A percentile compares a stretch with the other conserved stretches of the same genome.
phyloP scores from a whole-genome alignment of 805 yeast species.

The Teunomyces aglyptinius region DNA sequence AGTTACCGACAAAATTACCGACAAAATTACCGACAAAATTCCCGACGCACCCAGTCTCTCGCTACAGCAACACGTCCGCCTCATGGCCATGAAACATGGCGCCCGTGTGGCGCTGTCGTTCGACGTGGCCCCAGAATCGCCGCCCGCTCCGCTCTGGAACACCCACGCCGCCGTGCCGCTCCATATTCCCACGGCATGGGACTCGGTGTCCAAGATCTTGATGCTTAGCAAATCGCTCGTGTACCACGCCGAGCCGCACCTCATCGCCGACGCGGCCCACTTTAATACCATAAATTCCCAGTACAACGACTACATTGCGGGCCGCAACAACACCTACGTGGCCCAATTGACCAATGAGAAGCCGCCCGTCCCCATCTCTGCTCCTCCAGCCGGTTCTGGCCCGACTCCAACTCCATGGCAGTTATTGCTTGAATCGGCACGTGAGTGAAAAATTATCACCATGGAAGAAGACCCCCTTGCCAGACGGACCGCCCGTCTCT shows the following conservation, averaged over 20 bases:
- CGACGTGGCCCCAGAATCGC: not conserved
- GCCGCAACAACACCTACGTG: not conserved
- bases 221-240: conserved; percentile 26
- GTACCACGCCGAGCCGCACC: conserved; percentile 11
- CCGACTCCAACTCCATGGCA: no score
- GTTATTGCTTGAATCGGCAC: no score
- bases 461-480: conserved; percentile 19
- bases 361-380: not conserved
- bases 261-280: conserved; percentile 16
- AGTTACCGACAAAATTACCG: not conserved
- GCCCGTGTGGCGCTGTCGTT: conserved; percentile 13
- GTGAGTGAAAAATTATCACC: not conserved
- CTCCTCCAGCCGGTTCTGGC: no score
- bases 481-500: conserved; percentile 26
- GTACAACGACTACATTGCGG: conserved; percentile 12
- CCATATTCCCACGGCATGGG: conserved; percentile 49
- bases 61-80: conserved; percentile 38
- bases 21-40: not conserved
- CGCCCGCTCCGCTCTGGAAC: conserved; percentile 17
- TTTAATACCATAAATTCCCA: conserved; percentile 14
- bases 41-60: conserved; percentile 8
- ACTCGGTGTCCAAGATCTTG: conserved; percentile 50
- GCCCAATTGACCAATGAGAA: not conserved
- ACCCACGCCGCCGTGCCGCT: conserved; percentile 5
- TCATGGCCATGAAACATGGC: conserved; percentile 32